Conservation (phyloP, 2,329 filamentous ascomycete species). For the Rhinocladiella similis region DNA sequence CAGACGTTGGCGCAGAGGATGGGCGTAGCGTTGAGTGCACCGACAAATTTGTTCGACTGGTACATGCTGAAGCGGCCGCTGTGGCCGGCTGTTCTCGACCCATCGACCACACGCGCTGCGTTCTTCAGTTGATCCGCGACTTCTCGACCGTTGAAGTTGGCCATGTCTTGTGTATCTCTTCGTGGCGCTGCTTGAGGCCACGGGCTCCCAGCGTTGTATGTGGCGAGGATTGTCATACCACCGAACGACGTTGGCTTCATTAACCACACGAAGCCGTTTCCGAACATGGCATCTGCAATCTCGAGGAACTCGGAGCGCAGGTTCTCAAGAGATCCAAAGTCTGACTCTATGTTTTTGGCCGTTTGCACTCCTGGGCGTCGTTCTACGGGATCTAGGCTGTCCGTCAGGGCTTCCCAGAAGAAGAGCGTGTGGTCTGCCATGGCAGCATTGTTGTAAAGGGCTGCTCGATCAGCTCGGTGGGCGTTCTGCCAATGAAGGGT, state of each 20-base stretch:
- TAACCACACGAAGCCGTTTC: conserved; percentile 95
- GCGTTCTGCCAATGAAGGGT: conserved; percentile 72
- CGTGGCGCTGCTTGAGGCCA: conserved; percentile 84
- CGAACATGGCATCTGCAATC: conserved; percentile 89
- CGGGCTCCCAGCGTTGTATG: conserved; percentile 88
- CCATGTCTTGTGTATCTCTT: conserved; percentile 53
- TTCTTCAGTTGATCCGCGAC: conserved; percentile 13
- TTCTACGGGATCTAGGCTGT: conserved; percentile 13
- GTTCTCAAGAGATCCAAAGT: conserved; percentile 81
- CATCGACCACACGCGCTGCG: conserved; percentile 9
- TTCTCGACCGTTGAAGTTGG: conserved; percentile 38
- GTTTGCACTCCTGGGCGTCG: conserved; percentile 16
- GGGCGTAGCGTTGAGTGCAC: conserved; percentile 38
- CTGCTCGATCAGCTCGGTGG: conserved; percentile 73
- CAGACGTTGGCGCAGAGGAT: conserved; percentile 92
- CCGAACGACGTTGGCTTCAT: conserved; percentile 58
- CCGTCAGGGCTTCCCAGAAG: conserved; percentile 47
- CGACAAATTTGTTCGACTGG: conserved; percentile 14
- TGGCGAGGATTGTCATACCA: conserved; percentile 70
- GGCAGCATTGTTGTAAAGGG: conserved; percentile 92
- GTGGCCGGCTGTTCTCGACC: conserved; percentile 24
- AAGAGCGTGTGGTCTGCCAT: conserved; percentile 88
- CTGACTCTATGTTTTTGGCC: conserved; percentile 57
- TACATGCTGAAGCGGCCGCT: conserved; percentile 29
- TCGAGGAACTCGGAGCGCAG: conserved; percentile 76